A percentile compares a stretch with the other conserved stretches of the same genome.
Evolutionary conservation across 257 asterid genomes (phyloP).

Genomic region (Cinchona pubescens): DNA sequence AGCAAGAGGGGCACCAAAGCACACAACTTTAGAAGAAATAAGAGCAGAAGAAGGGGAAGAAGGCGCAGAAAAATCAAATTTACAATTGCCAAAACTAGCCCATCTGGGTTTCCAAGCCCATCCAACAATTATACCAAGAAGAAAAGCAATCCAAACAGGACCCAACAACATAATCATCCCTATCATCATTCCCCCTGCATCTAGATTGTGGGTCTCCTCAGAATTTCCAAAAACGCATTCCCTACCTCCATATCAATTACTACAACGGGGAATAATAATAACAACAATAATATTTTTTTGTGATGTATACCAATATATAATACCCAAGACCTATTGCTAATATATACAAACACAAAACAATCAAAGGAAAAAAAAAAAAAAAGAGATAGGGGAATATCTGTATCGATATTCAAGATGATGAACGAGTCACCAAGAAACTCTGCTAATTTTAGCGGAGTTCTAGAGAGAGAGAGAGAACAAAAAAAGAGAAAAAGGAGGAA

Average conservation of each 20-base stretch:
- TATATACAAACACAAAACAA: background rate
- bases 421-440: background rate
- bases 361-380: background rate
- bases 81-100: conserved; percentile 54
- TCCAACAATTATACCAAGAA: conserved; percentile 64
- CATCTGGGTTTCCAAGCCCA: conserved; percentile 97
- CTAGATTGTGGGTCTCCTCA: conserved; percentile 52
- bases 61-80: conserved; percentile 59
- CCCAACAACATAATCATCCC: conserved; percentile 62
- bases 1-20: conserved; percentile 19
- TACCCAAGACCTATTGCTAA: background rate
- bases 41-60: conserved; percentile 45
- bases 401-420: background rate
- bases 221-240: conserved; percentile 56
- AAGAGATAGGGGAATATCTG: background rate
- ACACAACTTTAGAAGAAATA: conserved; percentile 18
- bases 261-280: too few species aligned
- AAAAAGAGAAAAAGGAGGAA: background rate
- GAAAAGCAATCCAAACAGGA: conserved; percentile 75
- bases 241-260: conserved; percentile 37
- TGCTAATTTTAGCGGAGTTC: conserved; percentile 1
- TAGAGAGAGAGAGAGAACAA: background rate
- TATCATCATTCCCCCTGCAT: conserved; percentile 39
- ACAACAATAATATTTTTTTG: too few species aligned
- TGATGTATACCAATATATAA: too few species aligned